Percentiles rank a stretch among this genome's conserved stretches.
These are phyloP conservation scores for Melaleuca quinquenervia DNA, from an alignment of 345 rosid genomes.

Conservation along the genomic window DNA sequence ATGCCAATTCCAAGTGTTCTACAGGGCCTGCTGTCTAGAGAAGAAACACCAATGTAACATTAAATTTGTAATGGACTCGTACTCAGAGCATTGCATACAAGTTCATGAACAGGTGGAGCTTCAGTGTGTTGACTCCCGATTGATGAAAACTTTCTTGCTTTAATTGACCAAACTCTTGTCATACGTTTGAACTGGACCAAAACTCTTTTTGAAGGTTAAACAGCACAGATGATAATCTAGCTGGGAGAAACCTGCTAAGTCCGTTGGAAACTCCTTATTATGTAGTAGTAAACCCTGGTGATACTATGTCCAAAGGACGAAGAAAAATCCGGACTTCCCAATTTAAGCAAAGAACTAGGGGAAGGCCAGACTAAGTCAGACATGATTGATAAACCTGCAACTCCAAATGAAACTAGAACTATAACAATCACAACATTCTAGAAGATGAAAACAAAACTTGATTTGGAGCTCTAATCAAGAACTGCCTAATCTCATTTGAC, in stretches of 20 bases:
- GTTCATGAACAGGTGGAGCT: not conserved
- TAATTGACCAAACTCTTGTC: not conserved
- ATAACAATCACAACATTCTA: not conserved
- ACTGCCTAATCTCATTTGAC: not conserved
- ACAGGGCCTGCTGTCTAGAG: not conserved
- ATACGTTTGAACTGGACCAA: not conserved
- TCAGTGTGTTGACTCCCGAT: not conserved
- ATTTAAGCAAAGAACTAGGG: not conserved
- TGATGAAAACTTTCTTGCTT: not conserved
- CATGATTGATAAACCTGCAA: not conserved
- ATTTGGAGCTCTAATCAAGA: not conserved
- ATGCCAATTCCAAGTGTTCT: not conserved
- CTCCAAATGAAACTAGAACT: not conserved
- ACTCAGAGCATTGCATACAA: not conserved
- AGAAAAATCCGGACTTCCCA: not conserved
- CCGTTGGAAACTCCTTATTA: not conserved
- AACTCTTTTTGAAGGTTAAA: not conserved
- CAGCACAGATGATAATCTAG: not conserved
- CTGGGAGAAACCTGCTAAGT: not conserved
- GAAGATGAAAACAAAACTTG: not conserved
- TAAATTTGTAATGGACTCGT: not conserved
- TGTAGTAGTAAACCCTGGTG: not conserved
- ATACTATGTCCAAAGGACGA: not conserved
- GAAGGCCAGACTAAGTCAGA: not conserved
- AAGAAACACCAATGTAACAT: not conserved